A percentile compares a stretch with the other conserved stretches of the same genome.
phyloP scores from a whole-genome alignment of 306 rosid genomes.

The Cicer judaicum region DNA sequence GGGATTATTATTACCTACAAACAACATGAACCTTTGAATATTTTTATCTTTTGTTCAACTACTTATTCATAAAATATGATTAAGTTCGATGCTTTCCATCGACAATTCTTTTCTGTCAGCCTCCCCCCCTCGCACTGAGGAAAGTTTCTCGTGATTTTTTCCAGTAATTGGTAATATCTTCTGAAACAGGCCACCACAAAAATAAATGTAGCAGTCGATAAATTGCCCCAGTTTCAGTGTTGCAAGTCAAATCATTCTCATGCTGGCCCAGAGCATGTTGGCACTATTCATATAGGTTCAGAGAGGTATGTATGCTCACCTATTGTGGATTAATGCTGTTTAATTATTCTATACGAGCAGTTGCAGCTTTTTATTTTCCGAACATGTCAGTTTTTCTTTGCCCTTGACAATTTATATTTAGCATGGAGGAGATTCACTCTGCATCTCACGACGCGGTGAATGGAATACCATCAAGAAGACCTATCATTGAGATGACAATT shows the following conservation, averaged over 20 bases:
- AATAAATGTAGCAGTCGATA: conserved; percentile 88
- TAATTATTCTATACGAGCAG: conserved; percentile 21
- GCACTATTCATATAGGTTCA: conserved; percentile 92
- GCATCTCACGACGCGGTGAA: conserved; percentile 85
- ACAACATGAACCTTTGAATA: background rate
- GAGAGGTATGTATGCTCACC: conserved; percentile 65
- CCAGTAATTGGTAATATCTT: conserved; percentile 45
- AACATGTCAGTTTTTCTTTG: conserved; percentile 30
- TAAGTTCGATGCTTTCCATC: conserved; percentile 7
- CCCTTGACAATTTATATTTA: conserved; percentile 42
- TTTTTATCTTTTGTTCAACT: background rate
- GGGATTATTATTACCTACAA: conserved; percentile 12
- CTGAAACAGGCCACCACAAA: conserved; percentile 86
- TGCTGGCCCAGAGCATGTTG: conserved; percentile 83
- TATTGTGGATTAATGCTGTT: conserved; percentile 28
- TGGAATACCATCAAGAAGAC: conserved; percentile 83
- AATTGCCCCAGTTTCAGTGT: conserved; percentile 74
- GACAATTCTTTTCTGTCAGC: conserved; percentile 9
- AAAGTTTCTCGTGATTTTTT: background rate
- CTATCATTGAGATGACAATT: conserved; percentile 91
- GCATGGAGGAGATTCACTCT: conserved; percentile 86
- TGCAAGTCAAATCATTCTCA: conserved; percentile 65
- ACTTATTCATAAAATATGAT: conserved; percentile 22
- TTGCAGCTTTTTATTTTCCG: conserved; percentile 32
- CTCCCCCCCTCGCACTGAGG: background rate